Evolutionary conservation across 768 basidiomycete species (phyloP).

Genomic region (Xanthoconium stramineum): DNA sequence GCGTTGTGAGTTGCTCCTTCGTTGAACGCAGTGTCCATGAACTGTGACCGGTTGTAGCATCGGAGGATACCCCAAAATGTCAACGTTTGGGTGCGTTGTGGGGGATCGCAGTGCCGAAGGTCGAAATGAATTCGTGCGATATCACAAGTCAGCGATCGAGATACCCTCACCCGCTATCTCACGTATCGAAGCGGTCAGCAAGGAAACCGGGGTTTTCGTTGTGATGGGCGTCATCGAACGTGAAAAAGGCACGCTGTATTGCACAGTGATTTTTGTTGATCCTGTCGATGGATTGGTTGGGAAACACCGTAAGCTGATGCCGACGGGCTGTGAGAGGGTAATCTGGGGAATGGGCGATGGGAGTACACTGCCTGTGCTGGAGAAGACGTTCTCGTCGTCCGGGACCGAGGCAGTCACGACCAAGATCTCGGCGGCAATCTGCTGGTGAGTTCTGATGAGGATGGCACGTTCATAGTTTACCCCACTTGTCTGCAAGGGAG

Average conservation of each 20-base stretch:
- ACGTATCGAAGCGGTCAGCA: conserved; percentile 47
- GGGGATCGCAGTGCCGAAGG: conserved; percentile 50
- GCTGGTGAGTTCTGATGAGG: conserved; percentile 42
- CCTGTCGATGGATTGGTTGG: conserved; percentile 50
- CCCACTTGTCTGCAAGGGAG: conserved; percentile 44
- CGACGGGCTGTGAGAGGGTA: conserved; percentile 56
- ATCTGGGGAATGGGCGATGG: conserved; percentile 64
- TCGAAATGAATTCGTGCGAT: conserved; percentile 57
- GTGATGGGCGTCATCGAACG: conserved; percentile 61
- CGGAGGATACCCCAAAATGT: conserved; percentile 60
- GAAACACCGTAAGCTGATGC: conserved; percentile 63
- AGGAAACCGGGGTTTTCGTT: conserved; percentile 48
- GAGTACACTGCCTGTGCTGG: conserved; percentile 48
- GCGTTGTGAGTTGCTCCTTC: conserved; percentile 43
- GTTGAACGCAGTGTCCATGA: background rate
- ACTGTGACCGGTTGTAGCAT: conserved; percentile 31
- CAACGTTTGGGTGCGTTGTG: conserved; percentile 40
- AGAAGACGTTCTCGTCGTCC: conserved; percentile 35
- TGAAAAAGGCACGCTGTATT: conserved; percentile 59
- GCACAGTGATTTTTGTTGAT: conserved; percentile 55
- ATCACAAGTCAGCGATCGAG: conserved; percentile 52
- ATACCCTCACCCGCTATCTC: conserved; percentile 50
- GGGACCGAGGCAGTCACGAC: conserved; percentile 29
- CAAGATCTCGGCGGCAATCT: conserved; percentile 55
- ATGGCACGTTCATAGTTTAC: background rate